phyloP scores from a whole-genome alignment of 805 yeast genomes.

The Metschnikowia anglica region DNA sequence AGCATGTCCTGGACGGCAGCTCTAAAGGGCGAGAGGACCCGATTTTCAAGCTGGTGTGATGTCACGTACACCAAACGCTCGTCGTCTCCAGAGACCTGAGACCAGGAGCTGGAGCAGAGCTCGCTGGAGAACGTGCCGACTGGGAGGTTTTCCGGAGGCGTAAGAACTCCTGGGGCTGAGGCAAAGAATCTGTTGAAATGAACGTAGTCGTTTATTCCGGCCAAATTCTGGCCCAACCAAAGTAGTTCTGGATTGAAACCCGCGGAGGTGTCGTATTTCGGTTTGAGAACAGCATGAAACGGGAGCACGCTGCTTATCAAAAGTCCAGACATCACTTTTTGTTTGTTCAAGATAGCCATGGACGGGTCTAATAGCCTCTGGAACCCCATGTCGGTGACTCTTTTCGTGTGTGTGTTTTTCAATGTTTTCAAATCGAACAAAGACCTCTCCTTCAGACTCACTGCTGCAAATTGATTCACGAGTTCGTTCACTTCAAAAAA shows the following conservation, averaged over 20 bases:
- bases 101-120: slow-evolving; percentile 40
- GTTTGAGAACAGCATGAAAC: slow-evolving; percentile 21
- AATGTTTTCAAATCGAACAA: slow-evolving; percentile 20
- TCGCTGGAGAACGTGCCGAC: slow-evolving; percentile 26
- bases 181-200: slow-evolving; percentile 29
- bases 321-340: slow-evolving; percentile 28
- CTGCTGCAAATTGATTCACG: slow-evolving; percentile 24
- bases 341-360: slow-evolving; percentile 30
- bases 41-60: slow-evolving; percentile 36
- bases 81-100: slow-evolving; percentile 30
- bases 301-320: slow-evolving; percentile 28
- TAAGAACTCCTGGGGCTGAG: slow-evolving; percentile 31
- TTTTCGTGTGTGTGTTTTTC: slow-evolving; percentile 6
- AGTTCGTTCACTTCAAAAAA: slow-evolving; percentile 31
- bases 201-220: slow-evolving; percentile 24
- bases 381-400: slow-evolving; percentile 26
- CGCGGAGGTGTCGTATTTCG: slow-evolving; percentile 21
- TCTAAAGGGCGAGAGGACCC: slow-evolving; percentile 21
- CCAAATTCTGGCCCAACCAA: slow-evolving; percentile 37
- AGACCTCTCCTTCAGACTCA: slow-evolving; percentile 18
- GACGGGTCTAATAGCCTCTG: slow-evolving; percentile 29
- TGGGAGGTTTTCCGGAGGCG: slow-evolving; percentile 29
- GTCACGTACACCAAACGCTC: slow-evolving; percentile 30
- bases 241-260: slow-evolving; percentile 25
- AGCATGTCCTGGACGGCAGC: slow-evolving; percentile 20